Percentiles rank a stretch among this genome's conserved stretches.
Evolutionary conservation across 2,329 filamentous ascomycete species (phyloP).

Genomic region (Endocalyx cinctus): DNA sequence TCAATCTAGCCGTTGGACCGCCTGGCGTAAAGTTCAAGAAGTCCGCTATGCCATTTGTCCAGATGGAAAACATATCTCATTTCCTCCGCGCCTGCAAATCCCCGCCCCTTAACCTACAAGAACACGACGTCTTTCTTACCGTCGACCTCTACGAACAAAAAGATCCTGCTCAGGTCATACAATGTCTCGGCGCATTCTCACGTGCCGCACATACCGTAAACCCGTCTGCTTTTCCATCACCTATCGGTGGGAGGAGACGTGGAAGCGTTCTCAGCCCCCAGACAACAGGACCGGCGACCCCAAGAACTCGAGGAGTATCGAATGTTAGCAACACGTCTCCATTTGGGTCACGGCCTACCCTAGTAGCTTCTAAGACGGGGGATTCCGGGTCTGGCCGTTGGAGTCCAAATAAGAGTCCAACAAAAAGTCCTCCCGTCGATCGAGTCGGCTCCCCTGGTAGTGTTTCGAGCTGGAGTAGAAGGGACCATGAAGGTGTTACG

Average conservation of each 20-base stretch:
- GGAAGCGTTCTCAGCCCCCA: slow-evolving; percentile 60
- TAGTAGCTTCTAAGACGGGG: slow-evolving; percentile 47
- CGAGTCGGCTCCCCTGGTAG: slow-evolving; percentile 47
- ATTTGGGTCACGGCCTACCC: slow-evolving; percentile 36
- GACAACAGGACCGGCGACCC: slow-evolving; percentile 52
- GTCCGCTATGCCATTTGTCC: slow-evolving; percentile 94
- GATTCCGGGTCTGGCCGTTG: slow-evolving; percentile 51
- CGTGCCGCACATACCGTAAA: slow-evolving; percentile 73
- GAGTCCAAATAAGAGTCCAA: slow-evolving; percentile 61
- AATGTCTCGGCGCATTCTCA: slow-evolving; percentile 89
- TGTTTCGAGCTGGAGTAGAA: slow-evolving; percentile 91
- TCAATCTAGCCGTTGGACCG: slow-evolving; percentile 72
- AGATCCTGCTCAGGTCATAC: slow-evolving; percentile 91
- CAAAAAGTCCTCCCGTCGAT: no score
- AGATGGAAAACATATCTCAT: slow-evolving; percentile 99
- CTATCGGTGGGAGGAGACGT: slow-evolving; percentile 69
- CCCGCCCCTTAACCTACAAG: slow-evolving; percentile 78
- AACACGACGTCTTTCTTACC: slow-evolving; percentile 94
- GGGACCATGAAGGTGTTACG: slow-evolving; percentile 72
- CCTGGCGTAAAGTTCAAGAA: slow-evolving; percentile 85
- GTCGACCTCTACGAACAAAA: slow-evolving; percentile 95
- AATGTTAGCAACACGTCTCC: slow-evolving; percentile 55
- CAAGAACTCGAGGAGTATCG: slow-evolving; percentile 44
- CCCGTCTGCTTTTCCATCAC: slow-evolving; percentile 66
- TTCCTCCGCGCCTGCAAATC: slow-evolving; percentile 86